Evolutionary conservation across 768 basidiomycete species (phyloP).

Genomic region (Suillus spraguei): DNA sequence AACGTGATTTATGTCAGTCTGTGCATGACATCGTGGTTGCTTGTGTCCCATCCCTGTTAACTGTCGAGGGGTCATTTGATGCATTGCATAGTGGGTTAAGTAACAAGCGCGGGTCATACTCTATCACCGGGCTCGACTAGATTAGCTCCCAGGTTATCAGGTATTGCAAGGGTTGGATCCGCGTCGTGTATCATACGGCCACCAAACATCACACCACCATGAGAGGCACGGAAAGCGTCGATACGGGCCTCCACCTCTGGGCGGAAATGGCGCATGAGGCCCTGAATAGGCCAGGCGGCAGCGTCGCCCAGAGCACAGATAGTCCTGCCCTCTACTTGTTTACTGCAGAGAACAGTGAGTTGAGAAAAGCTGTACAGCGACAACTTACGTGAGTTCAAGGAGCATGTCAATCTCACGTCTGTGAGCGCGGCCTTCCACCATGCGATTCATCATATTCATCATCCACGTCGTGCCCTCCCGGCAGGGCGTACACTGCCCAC

Average conservation of each 20-base stretch:
- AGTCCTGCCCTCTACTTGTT: conserved; percentile 96
- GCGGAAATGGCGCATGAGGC: conserved; percentile 96
- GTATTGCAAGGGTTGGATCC: conserved; percentile 69
- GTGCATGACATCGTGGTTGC: background rate
- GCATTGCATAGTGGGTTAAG: background rate
- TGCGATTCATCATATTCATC: conserved; percentile 99
- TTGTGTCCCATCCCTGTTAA: background rate
- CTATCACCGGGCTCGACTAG: conserved; percentile 44
- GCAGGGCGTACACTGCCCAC: conserved; percentile 96
- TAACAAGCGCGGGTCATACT: conserved; percentile 16
- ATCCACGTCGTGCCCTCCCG: conserved; percentile 98
- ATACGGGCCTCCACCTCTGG: conserved; percentile 93
- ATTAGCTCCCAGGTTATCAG: conserved; percentile 71
- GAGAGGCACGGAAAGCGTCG: conserved; percentile 65
- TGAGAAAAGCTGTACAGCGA: background rate
- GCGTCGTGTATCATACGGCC: conserved; percentile 70
- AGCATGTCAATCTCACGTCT: conserved; percentile 98
- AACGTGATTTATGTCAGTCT: background rate
- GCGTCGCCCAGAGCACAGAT: conserved; percentile 98
- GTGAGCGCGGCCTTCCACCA: conserved; percentile 91
- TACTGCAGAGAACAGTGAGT: conserved; percentile 46
- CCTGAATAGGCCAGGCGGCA: conserved; percentile 98
- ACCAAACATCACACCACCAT: conserved; percentile 89
- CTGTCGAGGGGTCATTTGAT: background rate
- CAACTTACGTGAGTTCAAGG: conserved; percentile 82